Evolutionary conservation across 345 rosid species (phyloP), one percentile per base, ranked within the genome.

Genomic region (Laguncularia racemosa): DNA sequence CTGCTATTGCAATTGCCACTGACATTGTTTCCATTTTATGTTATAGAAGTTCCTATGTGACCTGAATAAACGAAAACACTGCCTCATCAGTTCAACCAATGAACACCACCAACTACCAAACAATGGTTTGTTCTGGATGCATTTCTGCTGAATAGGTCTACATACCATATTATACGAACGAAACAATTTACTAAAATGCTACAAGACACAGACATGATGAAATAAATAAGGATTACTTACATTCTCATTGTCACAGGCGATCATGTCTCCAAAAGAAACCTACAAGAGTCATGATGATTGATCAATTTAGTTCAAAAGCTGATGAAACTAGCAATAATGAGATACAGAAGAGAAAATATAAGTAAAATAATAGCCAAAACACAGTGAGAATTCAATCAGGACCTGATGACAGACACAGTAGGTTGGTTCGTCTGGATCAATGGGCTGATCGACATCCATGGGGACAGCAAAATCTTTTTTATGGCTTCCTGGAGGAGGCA

Each of bases 401-500:
- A 93, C 99, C 99, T 93, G 99, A 64, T 89, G 99, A 76, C 99
- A 93, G 64, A 85, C 90, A 61, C 99, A 93, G 70, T 93, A 93
- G 33, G 95, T 93, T 13, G 99, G 99, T 72, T 93, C 99, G 57
- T 93, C 86, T 58, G 99, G 99, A 78, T 93, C 99, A 56, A 93
- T 85, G 52, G 99, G 85, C 51, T 85, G 99, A 57, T 89, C 99
- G 50, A 78, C 69, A 50, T 89, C 99, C 50, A 77, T 62, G 57
- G 82, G 67, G 54, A 80, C 18, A 28, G 61, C 19, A 44, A 87
- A 80, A 11, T 87, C 99, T 76, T 75, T 93, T 67, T 73, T 89
- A 59, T 83, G 75, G 78, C 85, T 81, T 62, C 97, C 99, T 20
- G 96, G 97, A 66, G 99, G 99, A 57, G 99, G 99, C 99, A 93